Evolutionary conservation across 2,329 filamentous ascomycete species (phyloP).

Genomic region (Canariomyces notabilis): DNA sequence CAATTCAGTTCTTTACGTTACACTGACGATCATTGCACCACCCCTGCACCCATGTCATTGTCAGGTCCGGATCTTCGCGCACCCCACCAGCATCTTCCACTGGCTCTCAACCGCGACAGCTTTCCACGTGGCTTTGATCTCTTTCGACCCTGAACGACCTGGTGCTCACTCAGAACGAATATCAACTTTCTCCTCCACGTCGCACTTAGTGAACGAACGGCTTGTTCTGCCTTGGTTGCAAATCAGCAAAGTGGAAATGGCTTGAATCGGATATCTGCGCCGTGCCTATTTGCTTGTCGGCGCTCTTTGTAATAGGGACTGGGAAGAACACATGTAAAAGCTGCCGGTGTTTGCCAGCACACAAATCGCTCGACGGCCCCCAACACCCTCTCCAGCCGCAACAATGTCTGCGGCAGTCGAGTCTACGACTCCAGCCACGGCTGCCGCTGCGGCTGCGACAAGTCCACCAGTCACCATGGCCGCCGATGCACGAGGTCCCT

Average conservation of each 20-base stretch:
- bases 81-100: constrained; percentile 15
- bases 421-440: background rate
- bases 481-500: background rate
- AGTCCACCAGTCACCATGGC: background rate
- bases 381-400: background rate
- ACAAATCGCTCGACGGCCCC: background rate
- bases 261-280: background rate
- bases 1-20: too few species aligned
- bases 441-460: background rate
- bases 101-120: background rate
- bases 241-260: constrained; percentile 4
- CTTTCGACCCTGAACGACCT: too few species aligned
- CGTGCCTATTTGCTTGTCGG: background rate
- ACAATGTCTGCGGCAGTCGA: constrained; percentile 18
- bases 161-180: background rate
- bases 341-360: background rate
- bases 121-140: background rate
- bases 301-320: background rate
- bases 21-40: too few species aligned
- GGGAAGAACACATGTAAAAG: background rate
- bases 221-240: background rate
- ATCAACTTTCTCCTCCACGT: background rate
- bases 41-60: constrained; percentile 1
- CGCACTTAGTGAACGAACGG: background rate
- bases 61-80: background rate